A percentile compares a stretch with the other conserved stretches of the same genome.
Conservation (phyloP, 306 rosid genomes). For the Bauhinia variegata region DNA sequence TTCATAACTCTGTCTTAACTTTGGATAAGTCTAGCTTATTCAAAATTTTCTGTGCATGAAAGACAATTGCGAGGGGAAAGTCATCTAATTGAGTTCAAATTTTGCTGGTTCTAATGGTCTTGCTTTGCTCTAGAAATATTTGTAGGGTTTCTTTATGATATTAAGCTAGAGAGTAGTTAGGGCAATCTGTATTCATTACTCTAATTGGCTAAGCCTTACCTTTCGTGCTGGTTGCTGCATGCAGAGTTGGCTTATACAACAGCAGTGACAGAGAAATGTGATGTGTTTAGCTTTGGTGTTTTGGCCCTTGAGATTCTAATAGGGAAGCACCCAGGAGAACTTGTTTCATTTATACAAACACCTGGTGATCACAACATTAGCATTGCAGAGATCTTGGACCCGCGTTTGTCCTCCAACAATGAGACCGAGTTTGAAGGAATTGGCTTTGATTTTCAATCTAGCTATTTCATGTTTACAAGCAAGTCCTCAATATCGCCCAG, state of each 20-base stretch:
- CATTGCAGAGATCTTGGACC: conserved; percentile 40
- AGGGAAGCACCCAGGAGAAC: conserved; percentile 44
- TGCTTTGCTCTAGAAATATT: too few relatives aligned
- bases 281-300: conserved; percentile 48
- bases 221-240: too few relatives aligned
- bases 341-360: conserved; percentile 42
- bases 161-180: too few relatives aligned
- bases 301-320: conserved; percentile 40
- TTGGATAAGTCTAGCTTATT: too few relatives aligned
- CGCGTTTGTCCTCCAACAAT: conserved; percentile 27
- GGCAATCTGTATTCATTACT: too few relatives aligned
- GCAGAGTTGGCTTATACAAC: conserved; percentile 10
- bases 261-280: conserved; percentile 38
- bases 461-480: conserved; percentile 33
- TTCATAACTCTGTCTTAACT: too few relatives aligned
- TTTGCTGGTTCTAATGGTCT: too few relatives aligned
- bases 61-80: too few relatives aligned
- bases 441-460: conserved; percentile 27
- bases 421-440: conserved; percentile 7
- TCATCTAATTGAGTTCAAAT: too few relatives aligned
- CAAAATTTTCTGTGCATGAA: too few relatives aligned
- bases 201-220: too few relatives aligned
- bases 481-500: conserved; percentile 41
- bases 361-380: not conserved
- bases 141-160: too few relatives aligned